A percentile compares a stretch with the other conserved stretches of the same genome.
Evolutionary conservation across 495 filamentous ascomycete genomes (phyloP).

Genomic region (Penicillium angulare): DNA sequence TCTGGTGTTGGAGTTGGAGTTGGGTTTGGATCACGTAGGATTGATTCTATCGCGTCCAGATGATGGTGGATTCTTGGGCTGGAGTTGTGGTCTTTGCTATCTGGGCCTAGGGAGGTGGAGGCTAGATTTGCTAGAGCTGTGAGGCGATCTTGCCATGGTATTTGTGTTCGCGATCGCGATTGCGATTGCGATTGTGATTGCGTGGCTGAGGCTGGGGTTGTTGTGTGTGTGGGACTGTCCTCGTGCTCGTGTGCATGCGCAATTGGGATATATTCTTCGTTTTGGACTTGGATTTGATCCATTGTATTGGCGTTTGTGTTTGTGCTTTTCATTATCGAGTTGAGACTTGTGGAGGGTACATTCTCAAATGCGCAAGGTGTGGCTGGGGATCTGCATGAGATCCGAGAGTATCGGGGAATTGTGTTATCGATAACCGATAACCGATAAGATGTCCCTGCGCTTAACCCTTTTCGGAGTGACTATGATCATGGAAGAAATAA

Average conservation of each 20-base stretch:
- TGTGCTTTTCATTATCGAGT: neutral
- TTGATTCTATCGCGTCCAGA: constrained; percentile 31
- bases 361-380: neutral
- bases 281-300: neutral
- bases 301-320: neutral
- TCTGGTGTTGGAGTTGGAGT: constrained; percentile 18
- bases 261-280: neutral
- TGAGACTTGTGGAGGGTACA: neutral
- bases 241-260: neutral
- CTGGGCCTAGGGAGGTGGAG: constrained; percentile 5
- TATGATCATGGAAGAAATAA: no score
- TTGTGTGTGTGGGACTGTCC: constrained; percentile 9
- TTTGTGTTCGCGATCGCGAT: no score
- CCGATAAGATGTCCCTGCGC: constrained; percentile 15
- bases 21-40: constrained; percentile 30
- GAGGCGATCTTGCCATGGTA: constrained; percentile 27
- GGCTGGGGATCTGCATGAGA: constrained; percentile 1
- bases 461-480: constrained; percentile 12
- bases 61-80: constrained; percentile 24
- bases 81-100: constrained; percentile 12
- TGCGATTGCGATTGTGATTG: no score
- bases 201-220: neutral
- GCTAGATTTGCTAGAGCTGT: constrained; percentile 22
- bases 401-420: neutral
- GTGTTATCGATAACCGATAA: constrained; percentile 22